Evolutionary conservation across 352 stramenopile species (phyloP), one percentile per base, ranked within the genome.

Genomic region (Globisporangium okanoganense): DNA sequence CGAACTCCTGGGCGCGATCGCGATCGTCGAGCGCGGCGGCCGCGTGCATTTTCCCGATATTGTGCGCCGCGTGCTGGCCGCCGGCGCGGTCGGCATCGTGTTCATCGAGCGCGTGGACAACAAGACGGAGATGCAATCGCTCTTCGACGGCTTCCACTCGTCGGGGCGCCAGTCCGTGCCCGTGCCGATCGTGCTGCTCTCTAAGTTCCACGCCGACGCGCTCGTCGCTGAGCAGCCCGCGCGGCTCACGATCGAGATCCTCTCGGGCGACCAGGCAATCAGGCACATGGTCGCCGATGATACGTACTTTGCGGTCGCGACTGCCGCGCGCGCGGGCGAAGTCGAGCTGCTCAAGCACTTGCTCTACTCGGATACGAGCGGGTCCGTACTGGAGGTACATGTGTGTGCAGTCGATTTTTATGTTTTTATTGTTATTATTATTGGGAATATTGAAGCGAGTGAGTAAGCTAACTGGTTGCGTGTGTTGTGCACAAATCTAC

Each of bases 121-220:
- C 44, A 78, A 77, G 13, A 70, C 72, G 8, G 74, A 72, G 55
- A 86, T 75, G 44, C 81, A 91, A 44, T 86, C 81, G 58, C 76
- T 95, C 8, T 95, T 95, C 59, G 85, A 95, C 57, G 85, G 85
- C 48, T 95, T 93, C 61, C 85, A 95, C 69, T 95, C 85, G 56
- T 95, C 85, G 1, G 85, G 85, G 12, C 71, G 85, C 16, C 85
- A 95, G 56, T 64, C 66, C 0, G 82, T 93, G 24, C 70, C 78
- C 1, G 85, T 95, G 47, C 85, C 83, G 0, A 91, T 95, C 61
- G 75, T 95, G 50, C 64, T 92, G 61, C 65, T 95, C 31, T 86
- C 82, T 25, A 88, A 88, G 62, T 81, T 81, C 52, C 85, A 95
- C 53, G 84, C 83, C 5, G 82, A 95, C 56, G 79, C 88, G 60